These are phyloP conservation scores for Miscanthus sacchariflorus DNA, from an alignment of 202 grass and related monocot genomes.

Conservation along the genomic window DNA sequence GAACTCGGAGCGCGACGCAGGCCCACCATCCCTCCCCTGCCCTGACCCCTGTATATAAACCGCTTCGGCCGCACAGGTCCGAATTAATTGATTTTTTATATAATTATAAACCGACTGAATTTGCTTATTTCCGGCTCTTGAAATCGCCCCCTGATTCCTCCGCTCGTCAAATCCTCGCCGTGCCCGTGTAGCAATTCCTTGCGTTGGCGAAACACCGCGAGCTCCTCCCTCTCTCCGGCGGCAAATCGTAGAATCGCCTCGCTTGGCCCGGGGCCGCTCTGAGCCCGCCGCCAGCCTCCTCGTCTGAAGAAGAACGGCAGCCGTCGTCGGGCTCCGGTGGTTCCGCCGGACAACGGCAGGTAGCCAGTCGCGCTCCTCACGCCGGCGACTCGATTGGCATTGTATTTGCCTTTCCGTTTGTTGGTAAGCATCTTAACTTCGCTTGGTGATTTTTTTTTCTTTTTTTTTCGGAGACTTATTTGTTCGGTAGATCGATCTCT, in stretches of 20 bases:
- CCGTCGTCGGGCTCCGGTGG: not conserved
- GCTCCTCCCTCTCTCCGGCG: not conserved
- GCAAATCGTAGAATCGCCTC: not conserved
- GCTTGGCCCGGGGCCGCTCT: not conserved
- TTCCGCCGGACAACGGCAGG: not conserved
- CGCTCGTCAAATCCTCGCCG: slow-evolving; percentile 34
- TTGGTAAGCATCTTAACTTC: slow-evolving; percentile 1
- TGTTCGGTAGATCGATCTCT: slow-evolving; percentile 8
- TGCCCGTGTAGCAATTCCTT: not conserved
- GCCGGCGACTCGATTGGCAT: slow-evolving; percentile 1
- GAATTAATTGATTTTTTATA: not conserved
- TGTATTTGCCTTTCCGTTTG: not conserved
- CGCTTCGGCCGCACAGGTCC: not conserved
- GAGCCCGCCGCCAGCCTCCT: no score
- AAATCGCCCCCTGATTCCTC: slow-evolving; percentile 22
- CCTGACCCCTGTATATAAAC: slow-evolving; percentile 35
- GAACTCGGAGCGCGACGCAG: slow-evolving; percentile 14
- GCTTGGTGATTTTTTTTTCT: not conserved
- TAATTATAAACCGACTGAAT: not conserved
- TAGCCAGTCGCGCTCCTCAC: not conserved
- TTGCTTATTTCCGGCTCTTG: slow-evolving; percentile 14
- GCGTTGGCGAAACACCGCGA: not conserved
- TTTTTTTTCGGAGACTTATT: not conserved
- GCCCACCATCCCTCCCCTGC: not conserved
- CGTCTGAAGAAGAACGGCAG: not conserved